Conservation (phyloP, 345 rosid genomes). For the Murraya paniculata region DNA sequence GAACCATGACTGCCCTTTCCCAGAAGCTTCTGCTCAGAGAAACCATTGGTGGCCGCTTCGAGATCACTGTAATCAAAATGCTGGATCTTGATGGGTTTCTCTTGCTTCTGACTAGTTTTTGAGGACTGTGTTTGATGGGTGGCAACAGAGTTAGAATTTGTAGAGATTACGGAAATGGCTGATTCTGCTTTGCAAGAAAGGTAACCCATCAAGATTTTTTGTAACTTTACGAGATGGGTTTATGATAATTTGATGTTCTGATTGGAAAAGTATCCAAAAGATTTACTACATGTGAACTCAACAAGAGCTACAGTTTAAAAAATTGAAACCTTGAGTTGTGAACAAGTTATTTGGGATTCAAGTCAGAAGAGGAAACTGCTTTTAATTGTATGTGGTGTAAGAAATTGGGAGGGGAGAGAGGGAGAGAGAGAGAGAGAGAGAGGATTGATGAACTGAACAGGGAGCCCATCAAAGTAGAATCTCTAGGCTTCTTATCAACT, state of each 20-base stretch:
- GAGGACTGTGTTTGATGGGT: conserved; percentile 34
- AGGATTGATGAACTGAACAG: not conserved
- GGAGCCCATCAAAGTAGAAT: conserved; percentile 37
- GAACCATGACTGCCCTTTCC: conserved; percentile 97
- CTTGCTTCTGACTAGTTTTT: conserved; percentile 26
- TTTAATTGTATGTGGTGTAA: not conserved
- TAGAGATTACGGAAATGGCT: conserved; percentile 39
- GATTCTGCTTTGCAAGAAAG: conserved; percentile 84
- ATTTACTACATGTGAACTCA: not conserved
- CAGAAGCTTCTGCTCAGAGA: conserved; percentile 68
- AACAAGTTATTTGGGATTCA: not conserved
- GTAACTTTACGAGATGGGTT: conserved; percentile 3
- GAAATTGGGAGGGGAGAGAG: not conserved
- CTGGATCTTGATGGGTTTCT: conserved; percentile 71
- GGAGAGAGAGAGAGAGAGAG: not conserved
- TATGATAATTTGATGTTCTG: not conserved
- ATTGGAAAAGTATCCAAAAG: not conserved
- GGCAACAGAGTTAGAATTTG: conserved; percentile 34
- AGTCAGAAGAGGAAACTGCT: not conserved
- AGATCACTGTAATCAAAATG: conserved; percentile 81
- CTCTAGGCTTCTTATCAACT: conserved; percentile 18
- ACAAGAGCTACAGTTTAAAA: not conserved
- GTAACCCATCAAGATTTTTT: conserved; percentile 55
- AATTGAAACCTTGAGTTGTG: not conserved
- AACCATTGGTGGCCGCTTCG: conserved; percentile 90